Evolutionary conservation across 768 basidiomycete genomes (phyloP).

Genomic region (Gymnopilus dilepis): DNA sequence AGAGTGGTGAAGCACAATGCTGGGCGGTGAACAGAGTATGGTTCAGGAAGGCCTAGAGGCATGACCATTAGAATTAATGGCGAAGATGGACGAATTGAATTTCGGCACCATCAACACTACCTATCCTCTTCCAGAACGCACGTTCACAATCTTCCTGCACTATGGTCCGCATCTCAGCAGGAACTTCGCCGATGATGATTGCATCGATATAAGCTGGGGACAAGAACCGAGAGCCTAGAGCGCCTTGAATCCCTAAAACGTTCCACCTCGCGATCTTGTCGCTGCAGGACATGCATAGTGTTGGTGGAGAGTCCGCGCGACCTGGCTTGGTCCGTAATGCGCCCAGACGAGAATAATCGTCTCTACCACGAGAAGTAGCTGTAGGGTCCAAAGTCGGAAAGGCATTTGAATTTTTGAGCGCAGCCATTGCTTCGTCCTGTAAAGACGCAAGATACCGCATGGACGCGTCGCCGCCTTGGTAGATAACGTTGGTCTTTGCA

Average conservation of each 20-base stretch:
- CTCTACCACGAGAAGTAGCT: constrained; percentile 71
- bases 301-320: constrained; percentile 84
- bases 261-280: constrained; percentile 94
- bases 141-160: constrained; percentile 69
- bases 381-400: constrained; percentile 40
- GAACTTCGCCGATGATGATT: constrained; percentile 79
- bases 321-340: constrained; percentile 94
- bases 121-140: constrained; percentile 67
- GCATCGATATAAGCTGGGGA: constrained; percentile 66
- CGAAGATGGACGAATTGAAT: neutral
- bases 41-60: constrained; percentile 48
- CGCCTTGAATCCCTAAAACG: constrained; percentile 85
- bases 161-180: constrained; percentile 36
- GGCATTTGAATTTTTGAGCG: constrained; percentile 58
- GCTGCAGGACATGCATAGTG: constrained; percentile 89
- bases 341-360: constrained; percentile 76
- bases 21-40: constrained; percentile 57
- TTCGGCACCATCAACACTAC: constrained; percentile 50
- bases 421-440: constrained; percentile 79
- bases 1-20: constrained; percentile 60
- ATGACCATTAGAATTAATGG: neutral
- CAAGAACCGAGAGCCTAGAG: constrained; percentile 61
- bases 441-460: constrained; percentile 73
- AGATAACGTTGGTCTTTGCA: constrained; percentile 8
- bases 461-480: constrained; percentile 87